phyloP scores from a whole-genome alignment of 108 stramenopile species.

The Mediolabrus comicus region DNA sequence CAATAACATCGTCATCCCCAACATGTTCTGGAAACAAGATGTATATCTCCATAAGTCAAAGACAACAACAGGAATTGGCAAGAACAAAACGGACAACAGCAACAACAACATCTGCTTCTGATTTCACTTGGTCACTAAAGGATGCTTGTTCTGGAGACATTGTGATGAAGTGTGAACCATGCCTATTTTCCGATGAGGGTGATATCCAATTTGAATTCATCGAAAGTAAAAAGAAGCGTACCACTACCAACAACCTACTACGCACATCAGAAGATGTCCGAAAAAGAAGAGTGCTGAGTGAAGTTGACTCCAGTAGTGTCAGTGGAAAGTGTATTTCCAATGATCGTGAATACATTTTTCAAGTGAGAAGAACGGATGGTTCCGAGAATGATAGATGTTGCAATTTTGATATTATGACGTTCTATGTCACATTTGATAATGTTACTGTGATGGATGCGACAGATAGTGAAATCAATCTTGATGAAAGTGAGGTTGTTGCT shows the following conservation, averaged over 20 bases:
- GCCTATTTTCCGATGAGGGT: neutral
- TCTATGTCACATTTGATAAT: neutral
- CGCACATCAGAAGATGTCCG: too few species aligned
- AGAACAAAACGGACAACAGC: neutral
- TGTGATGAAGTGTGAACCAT: slow-evolving; percentile 9
- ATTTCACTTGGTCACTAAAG: slow-evolving; percentile 17
- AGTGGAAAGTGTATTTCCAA: neutral
- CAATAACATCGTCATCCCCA: neutral
- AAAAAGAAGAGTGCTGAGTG: neutral
- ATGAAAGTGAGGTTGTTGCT: neutral
- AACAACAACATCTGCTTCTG: neutral
- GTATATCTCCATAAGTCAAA: neutral
- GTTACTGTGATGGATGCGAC: neutral
- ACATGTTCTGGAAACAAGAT: neutral
- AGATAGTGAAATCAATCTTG: too few species aligned
- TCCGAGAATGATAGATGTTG: slow-evolving; percentile 1
- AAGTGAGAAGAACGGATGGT: neutral
- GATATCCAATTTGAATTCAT: neutral
- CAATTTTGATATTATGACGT: neutral
- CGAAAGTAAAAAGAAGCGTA: neutral
- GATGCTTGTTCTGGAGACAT: slow-evolving; percentile 20
- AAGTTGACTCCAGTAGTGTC: neutral
- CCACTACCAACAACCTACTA: neutral
- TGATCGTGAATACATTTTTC: neutral
- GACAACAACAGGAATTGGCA: neutral